Base-by-base conservation (phyloP, 2,329 filamentous ascomycete species). In the Aspergillus candidus region DNA sequence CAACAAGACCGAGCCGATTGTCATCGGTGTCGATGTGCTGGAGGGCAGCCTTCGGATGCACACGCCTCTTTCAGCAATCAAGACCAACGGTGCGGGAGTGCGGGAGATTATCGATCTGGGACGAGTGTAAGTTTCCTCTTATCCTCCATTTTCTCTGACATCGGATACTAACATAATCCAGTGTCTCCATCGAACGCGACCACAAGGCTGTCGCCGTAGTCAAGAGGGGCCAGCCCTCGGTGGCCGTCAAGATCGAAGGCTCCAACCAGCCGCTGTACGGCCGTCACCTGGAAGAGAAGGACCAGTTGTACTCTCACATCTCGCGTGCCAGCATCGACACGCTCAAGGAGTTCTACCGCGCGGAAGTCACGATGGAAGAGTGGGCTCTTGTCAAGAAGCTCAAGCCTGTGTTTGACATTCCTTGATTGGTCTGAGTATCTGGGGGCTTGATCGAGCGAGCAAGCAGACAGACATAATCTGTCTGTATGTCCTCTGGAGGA, bases 221-320 rank as follows among this genome's bases (percentile, higher is more conserved):
- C 75, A 98, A 98, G 71, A 91, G 89, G 72, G 91, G 91, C 41
- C 87, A 94, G 63, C 93, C 94, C n/a, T 94, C 89, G 1, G 94
- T 98, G 8, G 93, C 93, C 14, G 77, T 98, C 74, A 98, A 98
- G 77, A 94, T 98, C 59, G 94, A 98, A 72, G 91, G 89, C 42
- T 72, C 83, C 46, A 88, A 91, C 65, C 93, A 98, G 73, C 94
- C 93, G 12, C 80, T 85, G 47, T 98, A 98, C 64, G 93, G 93
- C 46, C 86, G 93, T 49, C 93, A 98, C 52, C 79, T 98, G 40
- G 93, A 98, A 68, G 91, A 98, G 67, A 80, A 82, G 52, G 93
- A 98, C 66, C 77, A 72, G 1, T 76, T 98, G 11, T 97, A 96
- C 78, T 91, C 85, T 53, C 76, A 86, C 48, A 88, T 98, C 59